phyloP scores from a whole-genome alignment of 805 yeast species.

The Saturnispora quitensis region DNA sequence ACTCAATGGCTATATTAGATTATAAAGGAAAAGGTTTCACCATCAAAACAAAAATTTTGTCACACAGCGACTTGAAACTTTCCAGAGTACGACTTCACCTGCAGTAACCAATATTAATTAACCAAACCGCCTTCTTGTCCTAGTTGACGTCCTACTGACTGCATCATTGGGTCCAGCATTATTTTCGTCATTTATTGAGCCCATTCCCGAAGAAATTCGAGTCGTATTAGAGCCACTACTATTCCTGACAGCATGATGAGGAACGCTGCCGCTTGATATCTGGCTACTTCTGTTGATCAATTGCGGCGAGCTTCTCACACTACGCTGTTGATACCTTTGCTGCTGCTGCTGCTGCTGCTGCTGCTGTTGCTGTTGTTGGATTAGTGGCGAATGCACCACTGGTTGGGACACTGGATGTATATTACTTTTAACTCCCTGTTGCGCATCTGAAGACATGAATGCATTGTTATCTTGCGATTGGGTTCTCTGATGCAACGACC shows the following conservation, averaged over 20 bases:
- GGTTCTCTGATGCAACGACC: background rate
- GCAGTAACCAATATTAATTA: background rate
- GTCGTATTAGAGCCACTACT: background rate
- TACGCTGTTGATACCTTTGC: background rate
- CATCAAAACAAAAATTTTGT: conserved; percentile 6
- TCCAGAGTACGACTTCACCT: background rate
- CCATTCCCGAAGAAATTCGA: background rate
- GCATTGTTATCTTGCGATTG: background rate
- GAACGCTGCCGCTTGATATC: background rate
- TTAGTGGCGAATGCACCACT: background rate
- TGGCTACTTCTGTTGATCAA: background rate
- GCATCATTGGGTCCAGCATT: background rate
- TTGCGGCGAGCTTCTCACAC: background rate
- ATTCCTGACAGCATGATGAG: background rate
- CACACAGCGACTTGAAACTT: conserved; percentile 8
- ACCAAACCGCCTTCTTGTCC: conserved; percentile 6
- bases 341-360: background rate
- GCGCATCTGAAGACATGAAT: background rate
- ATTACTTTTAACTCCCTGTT: background rate
- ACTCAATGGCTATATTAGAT: background rate
- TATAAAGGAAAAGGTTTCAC: background rate
- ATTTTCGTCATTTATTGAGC: conserved; percentile 1
- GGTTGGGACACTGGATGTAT: background rate
- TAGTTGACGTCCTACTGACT: background rate
- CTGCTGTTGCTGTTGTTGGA: background rate